These are phyloP conservation scores for Pseudocercospora crystallina DNA, from an alignment of 2,329 filamentous ascomycete species.

Conservation along the genomic window DNA sequence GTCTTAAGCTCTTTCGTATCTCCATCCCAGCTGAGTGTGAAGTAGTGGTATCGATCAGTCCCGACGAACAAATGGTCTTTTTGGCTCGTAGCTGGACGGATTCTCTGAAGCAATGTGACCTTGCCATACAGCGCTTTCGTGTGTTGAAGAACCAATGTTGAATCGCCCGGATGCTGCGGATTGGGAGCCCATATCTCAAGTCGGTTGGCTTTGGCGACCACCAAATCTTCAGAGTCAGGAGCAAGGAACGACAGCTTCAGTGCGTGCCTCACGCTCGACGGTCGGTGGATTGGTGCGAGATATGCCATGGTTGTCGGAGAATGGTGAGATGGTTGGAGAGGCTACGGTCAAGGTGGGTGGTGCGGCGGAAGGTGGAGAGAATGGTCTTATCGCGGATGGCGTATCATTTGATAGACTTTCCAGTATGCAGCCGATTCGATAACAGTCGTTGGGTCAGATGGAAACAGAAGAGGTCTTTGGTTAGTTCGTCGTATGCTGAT, in stretches of 20 bases:
- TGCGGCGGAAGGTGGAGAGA: too few relatives aligned
- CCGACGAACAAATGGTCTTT: conserved; percentile 90
- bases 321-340: conserved; percentile 1
- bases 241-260: conserved; percentile 75
- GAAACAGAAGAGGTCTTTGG: too few relatives aligned
- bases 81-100: conserved; percentile 70
- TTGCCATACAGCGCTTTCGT: conserved; percentile 79
- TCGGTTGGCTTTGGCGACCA: conserved; percentile 83
- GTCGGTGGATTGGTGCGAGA: conserved; percentile 85
- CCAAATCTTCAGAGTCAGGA: conserved; percentile 73
- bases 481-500: background rate
- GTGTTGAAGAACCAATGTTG: conserved; percentile 58
- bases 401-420: too few relatives aligned
- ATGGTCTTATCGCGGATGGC: too few relatives aligned
- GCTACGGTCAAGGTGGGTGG: too few relatives aligned
- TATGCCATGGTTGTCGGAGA: conserved; percentile 73
- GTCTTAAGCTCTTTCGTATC: conserved; percentile 55
- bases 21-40: conserved; percentile 81
- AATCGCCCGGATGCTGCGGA: conserved; percentile 56
- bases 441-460: too few relatives aligned
- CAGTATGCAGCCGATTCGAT: too few relatives aligned
- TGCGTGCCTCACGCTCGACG: conserved; percentile 88
- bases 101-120: conserved; percentile 77
- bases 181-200: conserved; percentile 72
- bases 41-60: conserved; percentile 86